These are phyloP conservation scores for Macroventuria anomochaeta DNA, from an alignment of 2,329 filamentous ascomycete species.

Conservation along the genomic window DNA sequence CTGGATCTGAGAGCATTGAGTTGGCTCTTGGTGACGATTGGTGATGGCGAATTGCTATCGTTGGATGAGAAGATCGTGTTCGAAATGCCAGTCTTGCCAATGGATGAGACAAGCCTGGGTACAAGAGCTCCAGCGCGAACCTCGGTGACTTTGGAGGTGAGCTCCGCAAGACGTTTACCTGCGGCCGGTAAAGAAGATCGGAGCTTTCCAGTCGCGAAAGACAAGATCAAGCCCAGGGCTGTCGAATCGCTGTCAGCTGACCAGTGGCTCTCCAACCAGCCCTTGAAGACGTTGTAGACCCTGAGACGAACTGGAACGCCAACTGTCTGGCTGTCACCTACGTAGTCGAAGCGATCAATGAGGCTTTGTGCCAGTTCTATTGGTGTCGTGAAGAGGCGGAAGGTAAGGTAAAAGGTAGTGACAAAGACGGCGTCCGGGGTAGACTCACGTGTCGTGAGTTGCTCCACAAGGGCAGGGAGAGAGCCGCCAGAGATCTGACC, in stretches of 20 bases:
- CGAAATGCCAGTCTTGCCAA: conserved; percentile 85
- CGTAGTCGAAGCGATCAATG: conserved; percentile 92
- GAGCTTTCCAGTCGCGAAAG: conserved; percentile 80
- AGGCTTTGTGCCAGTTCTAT: conserved; percentile 78
- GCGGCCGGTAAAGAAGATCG: conserved; percentile 73
- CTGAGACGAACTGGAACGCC: conserved; percentile 83
- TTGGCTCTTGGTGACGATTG: conserved; percentile 78
- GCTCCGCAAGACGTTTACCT: conserved; percentile 78
- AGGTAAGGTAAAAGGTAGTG: conserved; percentile 94
- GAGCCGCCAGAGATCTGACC: conserved; percentile 94
- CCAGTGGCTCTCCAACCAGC: conserved; percentile 97
- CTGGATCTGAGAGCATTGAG: conserved; percentile 73
- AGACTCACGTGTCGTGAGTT: conserved; percentile 88
- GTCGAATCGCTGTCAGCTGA: conserved; percentile 78
- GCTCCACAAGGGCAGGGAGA: conserved; percentile 88
- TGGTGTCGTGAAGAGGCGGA: conserved; percentile 88
- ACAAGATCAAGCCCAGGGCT: conserved; percentile 76
- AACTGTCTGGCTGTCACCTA: conserved; percentile 76
- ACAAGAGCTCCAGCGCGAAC: conserved; percentile 74
- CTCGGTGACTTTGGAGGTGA: conserved; percentile 78
- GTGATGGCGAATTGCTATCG: conserved; percentile 73
- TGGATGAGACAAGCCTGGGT: conserved; percentile 81
- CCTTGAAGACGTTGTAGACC: conserved; percentile 96
- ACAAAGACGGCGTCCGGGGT: conserved; percentile 92
- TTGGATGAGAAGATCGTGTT: conserved; percentile 72